Base-by-base conservation (phyloP, 306 rosid genomes). In the Carpinus fangiana region DNA sequence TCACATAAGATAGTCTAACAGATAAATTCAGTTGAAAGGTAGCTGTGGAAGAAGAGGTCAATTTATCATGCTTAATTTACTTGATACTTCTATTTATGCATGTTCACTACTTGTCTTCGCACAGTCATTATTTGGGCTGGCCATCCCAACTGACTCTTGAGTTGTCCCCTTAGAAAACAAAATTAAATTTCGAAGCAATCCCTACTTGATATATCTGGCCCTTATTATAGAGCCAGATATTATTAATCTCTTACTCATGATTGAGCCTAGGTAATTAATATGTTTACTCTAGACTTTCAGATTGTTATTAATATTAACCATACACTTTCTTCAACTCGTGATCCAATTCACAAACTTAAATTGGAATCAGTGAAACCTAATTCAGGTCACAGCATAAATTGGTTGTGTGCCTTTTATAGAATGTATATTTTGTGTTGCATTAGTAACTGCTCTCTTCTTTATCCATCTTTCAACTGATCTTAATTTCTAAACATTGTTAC, bases 401-500 rank as follows among this genome's bases (percentile, higher is more conserved):
- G 10, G 20, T 62, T 62, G 38, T 17, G 43, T 31, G 67, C 45
- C 74, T 74, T 43, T 71, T 64, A 52, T 56, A 8, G 38, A 20
- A 74, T 17, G 14, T 16, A 21, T 31, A 53, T 20, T 65, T 55
- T 73, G 38, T 34, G 61, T 8, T 41, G 76, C 55, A 20, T 23
- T 43, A 50, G 38, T 4, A 8, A 66, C 20, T 66, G 51, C 51
- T 66, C 26, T 66, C 38, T 66, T 36, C 47, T 17, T 17, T 36
- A 43, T 67, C 51, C 72, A 38, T 66, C 18, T n/a, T 48, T 36
- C 36, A 8, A 41, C 75, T 54, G 55, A 73, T 47, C 77, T 60
- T 46, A 60, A 10, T 55, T 82, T 76, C 4, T 67, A 73, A 79
- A 72, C 75, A 21, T 79, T 56, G 76, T 79, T 79, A 76, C 18